These are phyloP conservation scores for Voacanga thouarsii DNA, from an alignment of 257 asterid genomes.

Conservation along the genomic window DNA sequence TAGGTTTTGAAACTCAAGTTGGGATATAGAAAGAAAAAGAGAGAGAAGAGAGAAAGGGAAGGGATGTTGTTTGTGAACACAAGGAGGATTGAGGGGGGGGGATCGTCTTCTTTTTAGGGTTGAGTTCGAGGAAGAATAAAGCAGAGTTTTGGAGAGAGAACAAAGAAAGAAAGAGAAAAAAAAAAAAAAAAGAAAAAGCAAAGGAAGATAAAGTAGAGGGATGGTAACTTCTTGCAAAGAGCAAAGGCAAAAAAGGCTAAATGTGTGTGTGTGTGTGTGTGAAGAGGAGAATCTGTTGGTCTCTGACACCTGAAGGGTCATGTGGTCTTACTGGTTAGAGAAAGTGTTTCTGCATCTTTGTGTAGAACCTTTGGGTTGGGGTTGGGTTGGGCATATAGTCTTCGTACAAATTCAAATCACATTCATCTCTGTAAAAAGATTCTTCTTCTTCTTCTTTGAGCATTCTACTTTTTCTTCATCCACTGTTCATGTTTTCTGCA, in stretches of 20 bases:
- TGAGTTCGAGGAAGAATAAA: constrained; percentile 62
- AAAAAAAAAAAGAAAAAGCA: constrained; percentile 19
- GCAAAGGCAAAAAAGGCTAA: constrained; percentile 62
- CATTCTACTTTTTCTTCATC: constrained; percentile 29
- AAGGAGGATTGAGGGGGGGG: constrained; percentile 39
- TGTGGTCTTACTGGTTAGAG: constrained; percentile 29
- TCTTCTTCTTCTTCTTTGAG: constrained; percentile 45
- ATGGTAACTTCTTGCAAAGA: constrained; percentile 76
- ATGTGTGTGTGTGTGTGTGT: constrained; percentile 16
- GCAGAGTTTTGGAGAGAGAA: constrained; percentile 56
- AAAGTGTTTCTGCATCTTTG: constrained; percentile 34
- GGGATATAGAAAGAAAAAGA: constrained; percentile 9
- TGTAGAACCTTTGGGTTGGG: constrained; percentile 34
- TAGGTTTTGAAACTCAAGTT: constrained; percentile 30
- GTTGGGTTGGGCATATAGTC: not conserved
- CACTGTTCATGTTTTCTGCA: constrained; percentile 40
- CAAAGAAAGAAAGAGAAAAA: constrained; percentile 13
- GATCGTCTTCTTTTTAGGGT: constrained; percentile 37
- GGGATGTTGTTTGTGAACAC: constrained; percentile 54
- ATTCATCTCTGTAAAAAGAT: constrained; percentile 12
- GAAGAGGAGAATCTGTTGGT: constrained; percentile 53
- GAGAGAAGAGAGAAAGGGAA: constrained; percentile 35
- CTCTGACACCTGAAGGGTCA: constrained; percentile 52
- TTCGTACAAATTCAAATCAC: constrained; percentile 28
- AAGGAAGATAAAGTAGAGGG: constrained; percentile 40